These are phyloP conservation scores for Clonostachys rosea DNA, from an alignment of 2,329 filamentous ascomycete genomes.

Conservation along the genomic window DNA sequence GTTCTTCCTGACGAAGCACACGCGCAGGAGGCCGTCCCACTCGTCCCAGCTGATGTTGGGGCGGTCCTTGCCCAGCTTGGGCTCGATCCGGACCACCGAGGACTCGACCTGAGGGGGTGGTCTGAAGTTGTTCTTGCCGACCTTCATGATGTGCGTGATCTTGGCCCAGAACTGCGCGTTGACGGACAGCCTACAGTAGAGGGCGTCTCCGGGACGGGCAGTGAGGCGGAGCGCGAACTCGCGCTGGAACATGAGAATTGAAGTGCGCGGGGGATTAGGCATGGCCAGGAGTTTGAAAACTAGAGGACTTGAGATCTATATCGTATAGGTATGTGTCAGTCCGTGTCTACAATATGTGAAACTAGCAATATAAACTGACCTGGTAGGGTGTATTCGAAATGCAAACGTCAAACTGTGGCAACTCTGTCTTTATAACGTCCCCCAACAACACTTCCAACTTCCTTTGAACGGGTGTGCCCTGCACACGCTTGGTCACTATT, in stretches of 20 bases:
- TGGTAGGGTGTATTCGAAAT: slow-evolving; percentile 67
- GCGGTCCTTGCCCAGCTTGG: slow-evolving; percentile 70
- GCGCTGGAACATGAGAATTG: slow-evolving; percentile 93
- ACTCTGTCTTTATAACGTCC: slow-evolving; percentile 79
- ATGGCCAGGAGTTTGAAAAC: slow-evolving; percentile 87
- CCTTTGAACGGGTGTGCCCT: slow-evolving; percentile 80
- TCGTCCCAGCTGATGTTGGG: slow-evolving; percentile 91
- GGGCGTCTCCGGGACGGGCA: slow-evolving; percentile 78
- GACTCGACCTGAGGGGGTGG: slow-evolving; percentile 91
- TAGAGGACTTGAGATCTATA: slow-evolving; percentile 79
- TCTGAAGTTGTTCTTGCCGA: slow-evolving; percentile 94
- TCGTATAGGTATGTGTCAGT: no score
- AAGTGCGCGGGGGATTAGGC: slow-evolving; percentile 74
- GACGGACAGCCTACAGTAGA: slow-evolving; percentile 87
- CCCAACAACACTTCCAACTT: slow-evolving; percentile 84
- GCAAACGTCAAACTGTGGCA: slow-evolving; percentile 75
- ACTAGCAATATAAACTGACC: slow-evolving; percentile 22
- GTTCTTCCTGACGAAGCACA: slow-evolving; percentile 73
- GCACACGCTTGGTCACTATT: slow-evolving; percentile 64
- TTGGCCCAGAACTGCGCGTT: slow-evolving; percentile 86
- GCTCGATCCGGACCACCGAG: slow-evolving; percentile 84
- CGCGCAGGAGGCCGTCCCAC: slow-evolving; percentile 85
- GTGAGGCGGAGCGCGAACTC: slow-evolving; percentile 91
- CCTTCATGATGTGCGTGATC: slow-evolving; percentile 76
- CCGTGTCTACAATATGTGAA: no score